Base-by-base conservation (phyloP, 148 eudicot genomes). In the Euryodendron excelsum region DNA sequence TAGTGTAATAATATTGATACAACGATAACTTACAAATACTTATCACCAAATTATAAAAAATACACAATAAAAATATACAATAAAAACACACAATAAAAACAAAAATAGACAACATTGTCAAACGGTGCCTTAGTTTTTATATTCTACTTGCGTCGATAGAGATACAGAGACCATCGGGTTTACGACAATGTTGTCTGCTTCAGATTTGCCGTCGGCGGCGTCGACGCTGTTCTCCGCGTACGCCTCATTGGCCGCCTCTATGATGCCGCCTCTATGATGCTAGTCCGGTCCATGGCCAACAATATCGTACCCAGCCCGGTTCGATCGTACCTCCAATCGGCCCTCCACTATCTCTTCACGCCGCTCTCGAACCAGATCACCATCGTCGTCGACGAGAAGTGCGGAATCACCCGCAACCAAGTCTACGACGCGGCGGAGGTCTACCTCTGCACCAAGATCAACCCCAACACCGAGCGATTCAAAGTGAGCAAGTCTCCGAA, bases 211-310 rank as follows among this genome's bases (percentile, higher is more conserved):
- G n/a, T 86, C 5, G 85, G 88, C 8, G 82, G 82, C 88, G 10
- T 75, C 91, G 17, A 67, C 89, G 0, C 67, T 90, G 7, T 90
- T 90, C 89, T 79, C 88, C 11, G 86, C 89, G 64, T 90, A 90
- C 78, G 93, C 93, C 31, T 90, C 94, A 17, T n/a, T 85, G n/a
- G n/a, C n/a, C n/a, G n/a, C n/a, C n/a, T n/a, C n/a, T n/a, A n/a
- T n/a, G n/a, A n/a, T 5, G 86, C 91, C 6, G 81, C 81, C 14
- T 25, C 82, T 11, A 34, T 79, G 79, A 88, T 88, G 90, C 82
- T 90, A 1, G 8, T 88, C 36, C 89, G 93, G 1, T 86, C 91
- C 25, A 67, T 87, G 36, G 69, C 82, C 75, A 81, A 84, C 66
- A 89, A 88, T 6, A 30, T 90, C 69, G 65, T 88, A 23, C 93